These are phyloP conservation scores for Moringa oleifera DNA, from an alignment of 345 rosid genomes.

Conservation along the genomic window DNA sequence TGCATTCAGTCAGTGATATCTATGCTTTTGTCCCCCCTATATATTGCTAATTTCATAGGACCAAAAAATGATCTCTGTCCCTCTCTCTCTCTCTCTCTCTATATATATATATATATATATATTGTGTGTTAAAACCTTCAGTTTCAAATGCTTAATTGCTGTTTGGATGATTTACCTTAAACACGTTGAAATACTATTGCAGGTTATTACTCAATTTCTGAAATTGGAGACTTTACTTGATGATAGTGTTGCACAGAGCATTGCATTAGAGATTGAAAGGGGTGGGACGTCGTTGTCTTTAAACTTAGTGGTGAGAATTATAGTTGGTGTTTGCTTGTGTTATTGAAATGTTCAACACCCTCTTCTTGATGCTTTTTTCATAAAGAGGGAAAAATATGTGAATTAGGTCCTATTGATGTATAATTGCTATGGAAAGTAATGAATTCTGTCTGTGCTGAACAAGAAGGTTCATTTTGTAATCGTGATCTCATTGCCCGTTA, in stretches of 20 bases:
- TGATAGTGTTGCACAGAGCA: constrained; percentile 55
- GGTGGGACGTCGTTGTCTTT: constrained; percentile 66
- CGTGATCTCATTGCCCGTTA: background rate
- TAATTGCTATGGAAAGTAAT: background rate
- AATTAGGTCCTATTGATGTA: background rate
- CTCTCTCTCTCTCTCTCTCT: background rate
- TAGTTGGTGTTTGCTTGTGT: constrained; percentile 11
- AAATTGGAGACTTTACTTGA: constrained; percentile 78
- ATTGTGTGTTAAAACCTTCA: too few species aligned
- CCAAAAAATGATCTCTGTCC: background rate
- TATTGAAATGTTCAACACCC: background rate
- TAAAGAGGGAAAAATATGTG: background rate
- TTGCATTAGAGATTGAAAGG: constrained; percentile 81
- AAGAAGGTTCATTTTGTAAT: background rate
- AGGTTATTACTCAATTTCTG: constrained; percentile 87
- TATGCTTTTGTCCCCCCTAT: background rate
- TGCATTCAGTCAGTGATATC: background rate
- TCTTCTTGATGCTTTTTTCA: background rate
- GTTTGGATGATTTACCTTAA: constrained; percentile 12
- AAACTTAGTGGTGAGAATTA: constrained; percentile 60
- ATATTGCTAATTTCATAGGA: too few species aligned
- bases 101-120: too few species aligned
- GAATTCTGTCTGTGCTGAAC: background rate
- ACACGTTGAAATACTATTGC: constrained; percentile 24
- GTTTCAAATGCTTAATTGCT: background rate